These are phyloP conservation scores for Capsicum rhomboideum DNA, from an alignment of 257 asterid genomes.

Conservation along the genomic window DNA sequence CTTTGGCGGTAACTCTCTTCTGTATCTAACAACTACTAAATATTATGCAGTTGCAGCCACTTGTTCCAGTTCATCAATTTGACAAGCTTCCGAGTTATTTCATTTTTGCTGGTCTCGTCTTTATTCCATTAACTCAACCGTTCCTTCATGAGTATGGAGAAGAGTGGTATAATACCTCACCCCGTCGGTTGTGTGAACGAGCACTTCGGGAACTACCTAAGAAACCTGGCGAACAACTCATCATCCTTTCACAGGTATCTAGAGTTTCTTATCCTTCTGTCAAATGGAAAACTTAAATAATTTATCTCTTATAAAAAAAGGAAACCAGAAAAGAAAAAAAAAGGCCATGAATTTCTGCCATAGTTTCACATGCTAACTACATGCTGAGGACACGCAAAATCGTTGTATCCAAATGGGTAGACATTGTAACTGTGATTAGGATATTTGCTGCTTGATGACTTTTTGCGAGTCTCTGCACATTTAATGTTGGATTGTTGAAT, in stretches of 20 bases:
- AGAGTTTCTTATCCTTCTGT: not conserved
- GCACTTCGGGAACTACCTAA: slow-evolving; percentile 78
- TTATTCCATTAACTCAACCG: slow-evolving; percentile 87
- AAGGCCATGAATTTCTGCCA: not conserved
- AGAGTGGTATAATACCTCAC: slow-evolving; percentile 95
- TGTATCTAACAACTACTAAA: not conserved
- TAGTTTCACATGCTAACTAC: not conserved
- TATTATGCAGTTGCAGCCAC: slow-evolving; percentile 68
- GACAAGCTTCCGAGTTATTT: slow-evolving; percentile 91
- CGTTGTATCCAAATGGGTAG: not conserved
- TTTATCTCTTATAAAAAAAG: not conserved
- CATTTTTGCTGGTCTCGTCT: slow-evolving; percentile 93
- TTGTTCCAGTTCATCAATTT: slow-evolving; percentile 96
- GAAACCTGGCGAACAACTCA: slow-evolving; percentile 74
- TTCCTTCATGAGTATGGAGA: slow-evolving; percentile 97
- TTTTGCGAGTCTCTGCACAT: not conserved
- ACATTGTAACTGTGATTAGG: not conserved
- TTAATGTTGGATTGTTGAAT: not conserved
- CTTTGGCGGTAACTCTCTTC: not conserved
- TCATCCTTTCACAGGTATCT: slow-evolving; percentile 84
- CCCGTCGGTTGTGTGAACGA: slow-evolving; percentile 91
- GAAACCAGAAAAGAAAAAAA: not conserved
- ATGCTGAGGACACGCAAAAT: not conserved
- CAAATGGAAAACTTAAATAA: not conserved
- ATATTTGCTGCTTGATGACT: not conserved